phyloP scores from a whole-genome alignment of 2,329 filamentous ascomycete species.

The Leptographium procerum region DNA sequence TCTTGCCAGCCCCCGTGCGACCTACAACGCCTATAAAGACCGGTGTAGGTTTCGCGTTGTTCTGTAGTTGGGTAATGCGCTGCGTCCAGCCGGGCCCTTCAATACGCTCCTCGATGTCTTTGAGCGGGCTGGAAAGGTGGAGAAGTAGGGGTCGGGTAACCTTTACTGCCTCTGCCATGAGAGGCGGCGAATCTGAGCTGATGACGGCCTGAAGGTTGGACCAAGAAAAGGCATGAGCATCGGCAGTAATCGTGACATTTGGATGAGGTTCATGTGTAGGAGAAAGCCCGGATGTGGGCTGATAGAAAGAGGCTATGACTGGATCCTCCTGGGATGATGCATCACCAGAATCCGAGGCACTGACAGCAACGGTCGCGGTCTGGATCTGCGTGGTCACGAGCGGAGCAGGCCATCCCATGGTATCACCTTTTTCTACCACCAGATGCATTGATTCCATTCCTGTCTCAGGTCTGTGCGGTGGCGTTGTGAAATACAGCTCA shows the following conservation, averaged over 20 bases:
- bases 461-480: neutral
- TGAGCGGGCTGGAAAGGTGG: slow-evolving; percentile 14
- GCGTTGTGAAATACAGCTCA: neutral
- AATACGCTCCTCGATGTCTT: slow-evolving; percentile 11
- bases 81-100: slow-evolving; percentile 6
- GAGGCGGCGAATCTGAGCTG: neutral
- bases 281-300: neutral
- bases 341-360: neutral
- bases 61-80: neutral
- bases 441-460: neutral
- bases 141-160: slow-evolving; percentile 13
- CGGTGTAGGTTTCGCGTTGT: slow-evolving; percentile 19
- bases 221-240: neutral
- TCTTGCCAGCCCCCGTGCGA: slow-evolving; percentile 51
- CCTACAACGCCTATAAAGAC: slow-evolving; percentile 47
- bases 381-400: neutral
- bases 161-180: neutral
- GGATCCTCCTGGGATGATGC: neutral
- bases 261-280: neutral
- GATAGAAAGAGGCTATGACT: neutral
- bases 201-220: neutral
- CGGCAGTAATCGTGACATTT: neutral
- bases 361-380: neutral
- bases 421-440: too few relatives aligned
- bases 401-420: neutral